phyloP scores from a whole-genome alignment of 805 yeast species.

The Dipodascus geniculatus region DNA sequence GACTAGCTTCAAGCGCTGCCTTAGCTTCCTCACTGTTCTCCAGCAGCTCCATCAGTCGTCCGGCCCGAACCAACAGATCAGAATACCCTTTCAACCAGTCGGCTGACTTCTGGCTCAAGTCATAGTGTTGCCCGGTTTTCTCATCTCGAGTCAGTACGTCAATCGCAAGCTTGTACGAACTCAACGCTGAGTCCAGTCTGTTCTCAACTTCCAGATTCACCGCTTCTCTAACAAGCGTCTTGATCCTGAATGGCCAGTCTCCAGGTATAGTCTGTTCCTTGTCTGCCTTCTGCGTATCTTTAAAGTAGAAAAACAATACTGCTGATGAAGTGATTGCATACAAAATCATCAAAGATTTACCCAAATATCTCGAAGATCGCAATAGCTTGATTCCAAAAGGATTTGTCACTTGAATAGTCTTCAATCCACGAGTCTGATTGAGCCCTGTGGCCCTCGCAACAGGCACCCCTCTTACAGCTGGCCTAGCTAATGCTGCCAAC shows the following conservation, averaged over 20 bases:
- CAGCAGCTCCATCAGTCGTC: slow-evolving; percentile 14
- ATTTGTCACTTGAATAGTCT: slow-evolving; percentile 4
- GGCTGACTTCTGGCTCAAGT: slow-evolving; percentile 15
- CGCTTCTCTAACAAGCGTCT: slow-evolving; percentile 10
- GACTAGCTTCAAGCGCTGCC: slow-evolving; percentile 19
- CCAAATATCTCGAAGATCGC: slow-evolving; percentile 3
- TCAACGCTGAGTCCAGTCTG: slow-evolving; percentile 10
- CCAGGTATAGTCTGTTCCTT: slow-evolving; percentile 14
- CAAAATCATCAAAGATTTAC: slow-evolving; percentile 4
- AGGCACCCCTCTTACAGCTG: too few relatives aligned
- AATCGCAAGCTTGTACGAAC: slow-evolving; percentile 16
- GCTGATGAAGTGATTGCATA: not conserved
- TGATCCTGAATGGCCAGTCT: slow-evolving; percentile 12
- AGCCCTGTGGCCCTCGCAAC: too few relatives aligned
- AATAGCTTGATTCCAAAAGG: slow-evolving; percentile 6
- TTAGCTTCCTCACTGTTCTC: slow-evolving; percentile 15
- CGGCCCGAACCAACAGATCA: slow-evolving; percentile 22
- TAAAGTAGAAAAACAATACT: slow-evolving; percentile 8
- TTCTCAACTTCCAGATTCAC: slow-evolving; percentile 10
- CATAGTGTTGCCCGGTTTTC: slow-evolving; percentile 9
- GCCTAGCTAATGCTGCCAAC: too few relatives aligned
- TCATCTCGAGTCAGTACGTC: slow-evolving; percentile 12
- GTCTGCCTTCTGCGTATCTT: slow-evolving; percentile 5
- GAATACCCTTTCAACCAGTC: slow-evolving; percentile 26
- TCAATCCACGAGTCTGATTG: slow-evolving; percentile 2